Percentiles rank a stretch among this genome's conserved stretches.
These are phyloP conservation scores for Euphorbia celastroides DNA, from an alignment of 441 rosid genomes.

Conservation along the genomic window DNA sequence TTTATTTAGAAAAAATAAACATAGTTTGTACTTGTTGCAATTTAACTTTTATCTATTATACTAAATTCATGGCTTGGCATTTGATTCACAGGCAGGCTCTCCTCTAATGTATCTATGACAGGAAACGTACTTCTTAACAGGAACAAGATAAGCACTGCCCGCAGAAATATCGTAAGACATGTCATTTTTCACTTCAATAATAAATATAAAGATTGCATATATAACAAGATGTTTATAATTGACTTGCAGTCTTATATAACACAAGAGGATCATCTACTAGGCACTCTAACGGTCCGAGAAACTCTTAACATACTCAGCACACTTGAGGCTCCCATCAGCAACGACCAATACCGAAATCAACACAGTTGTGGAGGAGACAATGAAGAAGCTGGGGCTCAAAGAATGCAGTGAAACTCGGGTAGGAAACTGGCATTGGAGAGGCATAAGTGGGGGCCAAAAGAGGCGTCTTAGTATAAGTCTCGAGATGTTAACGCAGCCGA, in stretches of 20 bases:
- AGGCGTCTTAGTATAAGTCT: conserved; percentile 71
- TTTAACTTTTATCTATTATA: too few species aligned
- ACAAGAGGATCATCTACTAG: conserved; percentile 67
- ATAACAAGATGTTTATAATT: not conserved
- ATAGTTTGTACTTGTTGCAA: too few species aligned
- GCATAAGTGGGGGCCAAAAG: conserved; percentile 92
- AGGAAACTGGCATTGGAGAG: conserved; percentile 91
- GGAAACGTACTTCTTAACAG: conserved; percentile 77
- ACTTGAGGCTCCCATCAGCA: conserved; percentile 58
- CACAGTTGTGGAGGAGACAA: conserved; percentile 53
- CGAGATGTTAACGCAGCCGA: conserved; percentile 69
- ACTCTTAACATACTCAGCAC: conserved; percentile 74
- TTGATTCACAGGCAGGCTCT: conserved; percentile 55
- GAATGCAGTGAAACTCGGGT: conserved; percentile 64
- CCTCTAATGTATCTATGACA: conserved; percentile 56
- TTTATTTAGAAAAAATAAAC: too few species aligned
- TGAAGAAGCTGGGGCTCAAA: conserved; percentile 68
- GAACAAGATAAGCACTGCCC: conserved; percentile 41
- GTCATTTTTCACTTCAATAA: too few species aligned
- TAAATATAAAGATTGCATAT: too few species aligned
- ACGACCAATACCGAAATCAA: conserved; percentile 42
- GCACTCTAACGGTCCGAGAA: conserved; percentile 85
- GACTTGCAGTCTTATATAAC: conserved; percentile 73
- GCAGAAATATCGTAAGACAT: conserved; percentile 59
- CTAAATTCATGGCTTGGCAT: not conserved